These are phyloP conservation scores for Pleodorina starrii DNA, from an alignment of 139 green algal species.

Conservation along the genomic window DNA sequence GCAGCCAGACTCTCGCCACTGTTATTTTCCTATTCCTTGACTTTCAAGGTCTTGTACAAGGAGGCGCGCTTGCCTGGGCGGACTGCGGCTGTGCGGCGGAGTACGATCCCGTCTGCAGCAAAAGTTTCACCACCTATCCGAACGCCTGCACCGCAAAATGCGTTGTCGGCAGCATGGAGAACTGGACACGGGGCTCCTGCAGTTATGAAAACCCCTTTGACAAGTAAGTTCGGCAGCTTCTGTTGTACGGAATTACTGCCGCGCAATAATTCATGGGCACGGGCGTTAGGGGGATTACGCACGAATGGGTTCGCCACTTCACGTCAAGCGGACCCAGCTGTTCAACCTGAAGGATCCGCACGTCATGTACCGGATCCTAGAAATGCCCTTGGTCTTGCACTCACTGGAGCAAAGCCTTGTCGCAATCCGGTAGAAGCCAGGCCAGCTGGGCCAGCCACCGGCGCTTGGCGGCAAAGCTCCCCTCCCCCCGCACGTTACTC, in stretches of 20 bases:
- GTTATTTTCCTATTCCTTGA: not conserved
- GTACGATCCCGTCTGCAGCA: not conserved
- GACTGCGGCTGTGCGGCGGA: not conserved
- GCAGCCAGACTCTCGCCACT: not conserved
- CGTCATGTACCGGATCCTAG: not conserved
- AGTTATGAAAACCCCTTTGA: conserved; percentile 3
- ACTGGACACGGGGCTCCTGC: not conserved
- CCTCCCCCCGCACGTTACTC: no score
- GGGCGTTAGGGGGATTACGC: not conserved
- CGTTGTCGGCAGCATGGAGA: not conserved
- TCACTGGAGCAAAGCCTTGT: no score
- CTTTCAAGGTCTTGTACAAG: not conserved
- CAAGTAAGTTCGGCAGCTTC: not conserved
- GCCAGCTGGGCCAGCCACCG: no score
- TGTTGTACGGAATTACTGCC: not conserved
- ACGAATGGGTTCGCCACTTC: no score
- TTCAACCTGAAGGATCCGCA: not conserved
- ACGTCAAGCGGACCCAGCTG: not conserved
- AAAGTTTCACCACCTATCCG: not conserved
- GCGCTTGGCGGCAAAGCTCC: no score
- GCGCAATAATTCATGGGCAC: not conserved
- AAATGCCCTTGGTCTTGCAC: not conserved
- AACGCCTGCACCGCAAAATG: not conserved
- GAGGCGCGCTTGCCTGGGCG: not conserved
- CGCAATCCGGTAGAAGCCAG: no score